These are phyloP conservation scores for Hansenula sp. DNA, from an alignment of 1,139 yeast species.

Conservation along the genomic window DNA sequence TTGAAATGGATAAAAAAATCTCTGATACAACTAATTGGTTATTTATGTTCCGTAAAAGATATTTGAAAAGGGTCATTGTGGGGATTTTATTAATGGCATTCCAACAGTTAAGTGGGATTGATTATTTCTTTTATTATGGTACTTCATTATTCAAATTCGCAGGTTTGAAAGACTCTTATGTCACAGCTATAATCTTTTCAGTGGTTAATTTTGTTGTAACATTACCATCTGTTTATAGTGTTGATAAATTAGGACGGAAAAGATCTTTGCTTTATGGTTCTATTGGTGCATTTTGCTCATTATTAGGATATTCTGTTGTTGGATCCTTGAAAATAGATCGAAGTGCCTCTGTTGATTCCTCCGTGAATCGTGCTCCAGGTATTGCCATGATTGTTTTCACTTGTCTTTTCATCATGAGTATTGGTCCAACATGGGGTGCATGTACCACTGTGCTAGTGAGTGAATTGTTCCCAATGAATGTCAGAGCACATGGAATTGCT, in stretches of 20 bases:
- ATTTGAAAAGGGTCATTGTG: too few relatives aligned
- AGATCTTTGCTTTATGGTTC: slow-evolving; percentile 58
- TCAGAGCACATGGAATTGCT: slow-evolving; percentile 74
- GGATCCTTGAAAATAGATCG: slow-evolving; percentile 44
- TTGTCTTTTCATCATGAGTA: slow-evolving; percentile 69
- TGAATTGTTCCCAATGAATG: slow-evolving; percentile 73
- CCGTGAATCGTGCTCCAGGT: slow-evolving; percentile 31
- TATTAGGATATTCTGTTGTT: slow-evolving; percentile 59
- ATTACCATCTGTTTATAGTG: slow-evolving; percentile 60
- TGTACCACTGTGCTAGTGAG: slow-evolving; percentile 71
- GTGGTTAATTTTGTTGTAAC: slow-evolving; percentile 76
- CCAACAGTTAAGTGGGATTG: too few relatives aligned
- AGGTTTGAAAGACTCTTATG: slow-evolving; percentile 39
- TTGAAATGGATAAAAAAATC: too few relatives aligned
- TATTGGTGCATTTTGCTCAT: slow-evolving; percentile 54
- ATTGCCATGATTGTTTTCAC: slow-evolving; percentile 70
- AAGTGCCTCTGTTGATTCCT: slow-evolving; percentile 32
- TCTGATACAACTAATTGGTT: too few relatives aligned
- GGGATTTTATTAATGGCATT: too few relatives aligned
- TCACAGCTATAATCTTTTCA: slow-evolving; percentile 66
- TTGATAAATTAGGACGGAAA: slow-evolving; percentile 70
- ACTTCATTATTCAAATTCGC: slow-evolving; percentile 48
- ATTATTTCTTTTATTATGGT: slow-evolving; percentile 25
- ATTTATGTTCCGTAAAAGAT: too few relatives aligned
- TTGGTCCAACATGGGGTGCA: slow-evolving; percentile 87